Evolutionary conservation across 805 yeast genomes (phyloP), one percentile per base, ranked within the genome.

Genomic region (Candida germanica): DNA sequence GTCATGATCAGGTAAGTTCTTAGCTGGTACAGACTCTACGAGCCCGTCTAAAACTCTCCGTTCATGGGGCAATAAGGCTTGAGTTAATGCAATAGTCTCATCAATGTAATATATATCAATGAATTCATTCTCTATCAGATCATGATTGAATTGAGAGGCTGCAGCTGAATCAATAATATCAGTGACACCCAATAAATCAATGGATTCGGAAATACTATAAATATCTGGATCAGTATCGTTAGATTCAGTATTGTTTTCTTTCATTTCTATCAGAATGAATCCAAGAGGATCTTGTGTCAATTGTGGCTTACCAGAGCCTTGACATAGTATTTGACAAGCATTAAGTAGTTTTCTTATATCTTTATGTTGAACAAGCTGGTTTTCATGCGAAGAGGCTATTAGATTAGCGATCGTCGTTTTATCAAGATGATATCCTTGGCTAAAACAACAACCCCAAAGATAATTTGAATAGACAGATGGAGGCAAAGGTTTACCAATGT

Each of bases 301-400:
- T 11, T 23, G 13, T 6, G 11, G 18, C 12, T 16, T 10, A 20
- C 21, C 11, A 16, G 31, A 27, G 8, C 24, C 31, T 26, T 40
- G 42, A 40, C 73, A 72, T 1, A 64, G 11, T 37, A 56, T 61
- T 46, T 79, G 82, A 23, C 75, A 56, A 3, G 60, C 56, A 54
- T 66, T 56, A 8, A 80, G 45, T 25, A 70, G 64, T 39, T 61
- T 65, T 34, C 84, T 58, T 19, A 80, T 53, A 50, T 79, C 83
- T 29, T 24, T 19, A 23, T 26, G 13, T 13, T 11, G 11, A 10
- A 22, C 4, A 27, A 13, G n/a, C n/a, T 15, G 10, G 9, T 15
- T 12, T 24, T 17, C 13, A 11, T 19, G 27, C n/a, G 18, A 9
- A 6, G 12, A 11, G 7, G 7, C 24, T 9, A 43, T 17, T 0